phyloP scores from a whole-genome alignment of 805 yeast species.

The Zygoascus tannicola region DNA sequence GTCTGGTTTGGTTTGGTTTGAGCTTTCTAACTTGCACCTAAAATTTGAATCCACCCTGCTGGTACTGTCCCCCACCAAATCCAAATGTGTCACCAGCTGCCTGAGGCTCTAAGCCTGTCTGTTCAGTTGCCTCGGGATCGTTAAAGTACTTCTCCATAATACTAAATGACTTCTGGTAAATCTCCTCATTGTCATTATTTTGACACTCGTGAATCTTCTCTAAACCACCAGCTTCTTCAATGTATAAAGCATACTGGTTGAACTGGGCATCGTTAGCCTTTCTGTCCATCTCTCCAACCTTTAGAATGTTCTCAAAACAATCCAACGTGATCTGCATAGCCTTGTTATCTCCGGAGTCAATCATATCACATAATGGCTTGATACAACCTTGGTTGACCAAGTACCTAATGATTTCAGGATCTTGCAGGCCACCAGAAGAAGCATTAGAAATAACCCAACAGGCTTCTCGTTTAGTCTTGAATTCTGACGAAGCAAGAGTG shows the following conservation, averaged over 20 bases:
- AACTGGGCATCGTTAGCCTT: constrained; percentile 59
- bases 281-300: constrained; percentile 88
- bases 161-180: constrained; percentile 81
- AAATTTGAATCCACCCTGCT: constrained; percentile 24
- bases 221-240: constrained; percentile 98
- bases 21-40: constrained; percentile 1
- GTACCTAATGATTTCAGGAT: constrained; percentile 89
- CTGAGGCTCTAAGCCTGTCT: constrained; percentile 53
- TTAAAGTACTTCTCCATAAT: constrained; percentile 88
- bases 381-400: constrained; percentile 93
- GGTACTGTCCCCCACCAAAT: constrained; percentile 51
- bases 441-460: constrained; percentile 99
- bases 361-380: constrained; percentile 90
- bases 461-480: constrained; percentile 95
- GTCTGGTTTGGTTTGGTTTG: not conserved
- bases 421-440: constrained; percentile 84
- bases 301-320: constrained; percentile 86
- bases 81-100: constrained; percentile 80
- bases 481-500: constrained; percentile 71
- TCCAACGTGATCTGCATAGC: constrained; percentile 92
- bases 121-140: constrained; percentile 61
- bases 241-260: constrained; percentile 82
- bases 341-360: constrained; percentile 79
- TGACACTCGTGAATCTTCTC: constrained; percentile 93
- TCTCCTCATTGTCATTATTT: constrained; percentile 81